Conservation (phyloP, 1,284 basidiomycete genomes). For the Abortiporus biennis region DNA sequence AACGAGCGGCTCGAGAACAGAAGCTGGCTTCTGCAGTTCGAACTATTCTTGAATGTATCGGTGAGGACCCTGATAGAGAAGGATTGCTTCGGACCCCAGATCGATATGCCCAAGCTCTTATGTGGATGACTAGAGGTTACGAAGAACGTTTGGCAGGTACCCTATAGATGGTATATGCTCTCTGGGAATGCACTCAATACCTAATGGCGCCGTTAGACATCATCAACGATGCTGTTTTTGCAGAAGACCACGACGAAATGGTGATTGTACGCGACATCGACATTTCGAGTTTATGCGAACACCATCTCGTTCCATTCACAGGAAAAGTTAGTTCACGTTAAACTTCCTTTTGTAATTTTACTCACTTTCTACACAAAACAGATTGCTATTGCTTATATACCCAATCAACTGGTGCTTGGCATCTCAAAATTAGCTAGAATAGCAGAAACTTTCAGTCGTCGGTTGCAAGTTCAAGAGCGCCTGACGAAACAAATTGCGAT, state of each 20-base stretch:
- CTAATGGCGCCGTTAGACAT: constrained; percentile 57
- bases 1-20: constrained; percentile 68
- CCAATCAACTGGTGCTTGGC: constrained; percentile 91
- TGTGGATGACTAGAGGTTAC: constrained; percentile 99
- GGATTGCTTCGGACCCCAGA: constrained; percentile 91
- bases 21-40: constrained; percentile 84
- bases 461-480: constrained; percentile 96
- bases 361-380: constrained; percentile 17
- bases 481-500: constrained; percentile 97
- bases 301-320: constrained; percentile 97
- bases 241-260: constrained; percentile 99
- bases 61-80: constrained; percentile 95
- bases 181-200: constrained; percentile 9
- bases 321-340: constrained; percentile 72
- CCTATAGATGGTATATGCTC: constrained; percentile 8
- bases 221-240: constrained; percentile 97
- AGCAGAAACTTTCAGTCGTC: constrained; percentile 94
- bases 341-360: constrained; percentile 10
- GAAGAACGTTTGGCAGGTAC: constrained; percentile 88
- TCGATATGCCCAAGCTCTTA: constrained; percentile 92
- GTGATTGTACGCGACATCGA: constrained; percentile 98
- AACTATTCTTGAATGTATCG: constrained; percentile 94
- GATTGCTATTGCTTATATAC: constrained; percentile 88
- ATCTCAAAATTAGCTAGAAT: constrained; percentile 97
- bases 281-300: constrained; percentile 96